A percentile compares a stretch with the other conserved stretches of the same genome.
Conservation (phyloP, 345 rosid genomes). For the Pistacia integerrima region DNA sequence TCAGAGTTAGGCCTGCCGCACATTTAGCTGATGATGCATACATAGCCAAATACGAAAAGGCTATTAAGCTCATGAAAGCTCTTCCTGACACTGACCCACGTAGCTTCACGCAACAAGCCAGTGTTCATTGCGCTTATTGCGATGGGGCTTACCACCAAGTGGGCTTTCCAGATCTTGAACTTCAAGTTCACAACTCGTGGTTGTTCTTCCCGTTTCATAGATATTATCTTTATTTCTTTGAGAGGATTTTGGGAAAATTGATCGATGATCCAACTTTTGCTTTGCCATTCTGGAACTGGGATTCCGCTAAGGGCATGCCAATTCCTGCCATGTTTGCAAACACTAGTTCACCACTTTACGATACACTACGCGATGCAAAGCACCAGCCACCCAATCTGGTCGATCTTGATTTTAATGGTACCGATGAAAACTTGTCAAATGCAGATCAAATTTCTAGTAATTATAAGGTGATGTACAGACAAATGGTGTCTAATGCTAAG, state of each 20-base stretch:
- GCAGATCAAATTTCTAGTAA: slow-evolving; percentile 36
- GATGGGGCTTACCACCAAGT: slow-evolving; percentile 59
- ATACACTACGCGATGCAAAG: slow-evolving; percentile 31
- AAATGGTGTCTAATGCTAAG: slow-evolving; percentile 57
- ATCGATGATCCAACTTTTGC: slow-evolving; percentile 61
- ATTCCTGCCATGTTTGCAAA: slow-evolving; percentile 49
- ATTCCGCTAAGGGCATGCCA: slow-evolving; percentile 54
- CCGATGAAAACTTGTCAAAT: slow-evolving; percentile 18
- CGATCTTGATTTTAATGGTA: slow-evolving; percentile 50
- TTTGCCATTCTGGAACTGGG: slow-evolving; percentile 71
- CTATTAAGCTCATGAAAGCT: slow-evolving; percentile 58
- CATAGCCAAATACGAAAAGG: slow-evolving; percentile 35
- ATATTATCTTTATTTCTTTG: slow-evolving; percentile 52
- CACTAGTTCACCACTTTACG: slow-evolving; percentile 47
- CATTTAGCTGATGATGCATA: no score
- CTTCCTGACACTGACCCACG: slow-evolving; percentile 61
- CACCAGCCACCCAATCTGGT: slow-evolving; percentile 41
- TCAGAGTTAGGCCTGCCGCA: no score
- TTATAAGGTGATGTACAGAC: slow-evolving; percentile 56
- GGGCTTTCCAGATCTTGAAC: slow-evolving; percentile 49
- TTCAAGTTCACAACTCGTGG: slow-evolving; percentile 63
- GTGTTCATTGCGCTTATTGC: slow-evolving; percentile 68
- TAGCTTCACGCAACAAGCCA: slow-evolving; percentile 56
- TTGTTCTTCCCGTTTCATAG: slow-evolving; percentile 67
- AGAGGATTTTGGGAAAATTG: slow-evolving; percentile 52